Evolutionary conservation across 108 stramenopile species (phyloP).

Genomic region (Cyclotella choctawhatcheeana): DNA sequence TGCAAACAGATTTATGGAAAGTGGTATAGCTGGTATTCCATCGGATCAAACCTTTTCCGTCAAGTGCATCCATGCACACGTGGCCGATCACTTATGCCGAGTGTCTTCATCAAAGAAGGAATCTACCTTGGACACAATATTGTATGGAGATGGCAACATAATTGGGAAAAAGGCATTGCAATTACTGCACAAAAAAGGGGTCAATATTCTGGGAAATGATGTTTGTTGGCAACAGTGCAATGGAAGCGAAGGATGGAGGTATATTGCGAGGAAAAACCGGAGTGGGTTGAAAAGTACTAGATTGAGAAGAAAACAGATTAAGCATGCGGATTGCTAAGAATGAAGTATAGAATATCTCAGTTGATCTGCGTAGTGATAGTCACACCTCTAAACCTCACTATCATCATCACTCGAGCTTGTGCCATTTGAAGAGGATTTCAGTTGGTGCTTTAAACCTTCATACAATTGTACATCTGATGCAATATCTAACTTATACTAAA

Average conservation of each 20-base stretch:
- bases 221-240: conserved; percentile 44
- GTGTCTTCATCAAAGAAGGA: not conserved
- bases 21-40: conserved; percentile 33
- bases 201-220: conserved; percentile 27
- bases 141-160: conserved; percentile 12
- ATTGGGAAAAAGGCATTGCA: conserved; percentile 30
- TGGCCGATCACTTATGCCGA: conserved; percentile 45
- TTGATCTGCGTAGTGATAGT: too few relatives aligned
- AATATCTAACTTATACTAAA: too few relatives aligned
- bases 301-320: conserved; percentile 23
- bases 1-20: conserved; percentile 31
- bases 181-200: conserved; percentile 27
- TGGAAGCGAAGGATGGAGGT: conserved; percentile 22
- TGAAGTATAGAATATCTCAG: not conserved
- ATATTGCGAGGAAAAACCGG: conserved; percentile 37
- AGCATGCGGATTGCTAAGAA: not conserved
- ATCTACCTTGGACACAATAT: not conserved
- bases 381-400: too few relatives aligned
- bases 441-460: too few relatives aligned
- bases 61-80: conserved; percentile 44
- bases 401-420: too few relatives aligned
- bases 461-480: too few relatives aligned
- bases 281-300: conserved; percentile 32
- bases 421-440: too few relatives aligned
- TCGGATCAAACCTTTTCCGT: conserved; percentile 19